phyloP scores from a whole-genome alignment of 345 rosid genomes.

The Litchi chinensis region DNA sequence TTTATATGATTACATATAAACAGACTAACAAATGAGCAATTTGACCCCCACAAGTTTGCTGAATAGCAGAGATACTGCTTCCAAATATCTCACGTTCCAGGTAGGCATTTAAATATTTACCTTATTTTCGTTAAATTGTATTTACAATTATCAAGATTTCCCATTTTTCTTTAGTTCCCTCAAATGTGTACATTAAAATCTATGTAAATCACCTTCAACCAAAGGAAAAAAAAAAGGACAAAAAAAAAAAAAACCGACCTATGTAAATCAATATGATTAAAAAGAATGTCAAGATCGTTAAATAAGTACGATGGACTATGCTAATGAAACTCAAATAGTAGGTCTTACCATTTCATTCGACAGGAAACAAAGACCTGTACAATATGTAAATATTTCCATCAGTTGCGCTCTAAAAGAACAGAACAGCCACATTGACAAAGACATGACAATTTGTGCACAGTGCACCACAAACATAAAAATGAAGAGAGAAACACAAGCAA shows the following conservation, averaged over 20 bases:
- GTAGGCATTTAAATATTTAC: background rate
- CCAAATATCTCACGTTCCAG: too few species aligned
- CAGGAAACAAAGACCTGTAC: slow-evolving; percentile 91
- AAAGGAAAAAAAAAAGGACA: background rate
- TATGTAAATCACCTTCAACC: background rate
- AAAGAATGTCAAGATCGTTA: background rate
- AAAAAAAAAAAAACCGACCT: too few species aligned
- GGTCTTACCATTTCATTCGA: slow-evolving; percentile 88
- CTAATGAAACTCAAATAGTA: slow-evolving; percentile 5
- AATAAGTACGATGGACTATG: background rate
- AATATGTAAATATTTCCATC: slow-evolving; percentile 12
- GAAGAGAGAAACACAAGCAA: background rate
- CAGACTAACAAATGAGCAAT: background rate
- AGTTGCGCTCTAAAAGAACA: slow-evolving; percentile 3
- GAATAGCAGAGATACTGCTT: background rate
- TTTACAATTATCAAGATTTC: slow-evolving; percentile 12
- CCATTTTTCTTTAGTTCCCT: slow-evolving; percentile 7
- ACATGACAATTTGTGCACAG: background rate
- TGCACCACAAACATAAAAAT: background rate
- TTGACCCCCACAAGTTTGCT: background rate
- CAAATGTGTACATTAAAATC: background rate
- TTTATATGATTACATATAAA: background rate
- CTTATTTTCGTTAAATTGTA: background rate
- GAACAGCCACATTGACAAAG: background rate
- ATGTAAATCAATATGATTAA: background rate